Base-by-base conservation (phyloP, 257 asterid genomes). In the Thymus quinquecostatus region DNA sequence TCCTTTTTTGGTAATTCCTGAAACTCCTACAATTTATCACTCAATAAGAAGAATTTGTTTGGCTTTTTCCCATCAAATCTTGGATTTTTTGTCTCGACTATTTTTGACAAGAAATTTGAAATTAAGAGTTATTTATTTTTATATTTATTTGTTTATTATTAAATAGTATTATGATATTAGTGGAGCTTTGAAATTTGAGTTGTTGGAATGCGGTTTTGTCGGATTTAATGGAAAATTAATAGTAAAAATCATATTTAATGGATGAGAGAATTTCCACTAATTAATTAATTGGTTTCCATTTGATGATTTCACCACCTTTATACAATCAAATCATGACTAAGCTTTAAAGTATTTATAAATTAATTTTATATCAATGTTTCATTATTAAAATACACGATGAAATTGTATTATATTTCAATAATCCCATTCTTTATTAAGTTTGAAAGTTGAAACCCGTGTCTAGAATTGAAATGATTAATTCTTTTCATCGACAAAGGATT, bases 151-250 rank as follows among this genome's bases (percentile, higher is more conserved):
- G 1, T 7, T 10, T 7, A 1, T 9, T 56, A n/a, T n/a, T n/a
- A n/a, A n/a, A n/a, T n/a, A n/a, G n/a, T n/a, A n/a, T n/a, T n/a
- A n/a, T 55, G 5, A 57, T 1, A 57, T 57, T 57, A 32, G 77
- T 51, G 71, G 66, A 54, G 54, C 4, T 64, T 53, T 14, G 73
- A 8, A 58, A n/a, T 49, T 44, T 8, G 30, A 53, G 58, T 40
- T 57, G 66, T 65, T 33, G 67, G 72, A 65, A 54, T 45, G 67
- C 68, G 78, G 68, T 54, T 57, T 3, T 73, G 78, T 65, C 28
- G 68, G 68, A 64, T 64, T 64, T 64, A 55, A 28, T 61, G 76
- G 76, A 21, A 38, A 38, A 38, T 38, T 4, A 36, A 2, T 21
- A 21, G 21, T 1, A 38, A 4, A 57, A 36, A 32, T 61, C 70